Conservation (phyloP, 139 green algal genomes). For the Limnomonas spitsbergensis region DNA sequence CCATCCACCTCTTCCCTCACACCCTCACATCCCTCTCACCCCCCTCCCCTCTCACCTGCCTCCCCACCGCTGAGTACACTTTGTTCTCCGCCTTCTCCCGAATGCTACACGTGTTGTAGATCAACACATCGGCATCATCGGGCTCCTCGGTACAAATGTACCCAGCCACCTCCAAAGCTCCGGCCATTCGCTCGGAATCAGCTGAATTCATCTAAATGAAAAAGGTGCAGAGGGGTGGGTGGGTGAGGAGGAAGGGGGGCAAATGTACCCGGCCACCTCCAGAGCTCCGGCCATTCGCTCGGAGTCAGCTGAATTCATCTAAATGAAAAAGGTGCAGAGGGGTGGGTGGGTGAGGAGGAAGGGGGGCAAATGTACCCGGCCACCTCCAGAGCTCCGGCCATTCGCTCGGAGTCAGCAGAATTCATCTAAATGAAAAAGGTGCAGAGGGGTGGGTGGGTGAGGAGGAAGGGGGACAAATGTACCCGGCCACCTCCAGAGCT, state of each 20-base stretch:
- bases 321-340: conserved; percentile 4
- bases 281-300: conserved; percentile 95
- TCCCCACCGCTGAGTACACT: conserved; percentile 34
- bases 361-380: conserved; percentile 75
- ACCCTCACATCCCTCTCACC: neutral
- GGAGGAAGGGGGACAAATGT: conserved; percentile 51
- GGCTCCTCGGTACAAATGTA: conserved; percentile 78
- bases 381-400: conserved; percentile 88
- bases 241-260: conserved; percentile 23
- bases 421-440: conserved; percentile 82
- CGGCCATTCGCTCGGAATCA: conserved; percentile 94
- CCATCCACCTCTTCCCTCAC: conserved; percentile 53
- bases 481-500: conserved; percentile 82
- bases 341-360: neutral
- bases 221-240: neutral
- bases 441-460: neutral
- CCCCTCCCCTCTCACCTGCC: neutral
- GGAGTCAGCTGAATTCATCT: conserved; percentile 95
- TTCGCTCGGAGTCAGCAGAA: conserved; percentile 90
- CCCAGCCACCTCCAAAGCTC: conserved; percentile 79
- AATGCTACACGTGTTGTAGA: conserved; percentile 99
- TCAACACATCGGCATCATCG: conserved; percentile 81
- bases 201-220: conserved; percentile 90
- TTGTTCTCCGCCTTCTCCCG: conserved; percentile 95
- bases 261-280: conserved; percentile 81